Conservation (phyloP, 1,284 basidiomycete species). For the Heterobasidion irregulare region DNA sequence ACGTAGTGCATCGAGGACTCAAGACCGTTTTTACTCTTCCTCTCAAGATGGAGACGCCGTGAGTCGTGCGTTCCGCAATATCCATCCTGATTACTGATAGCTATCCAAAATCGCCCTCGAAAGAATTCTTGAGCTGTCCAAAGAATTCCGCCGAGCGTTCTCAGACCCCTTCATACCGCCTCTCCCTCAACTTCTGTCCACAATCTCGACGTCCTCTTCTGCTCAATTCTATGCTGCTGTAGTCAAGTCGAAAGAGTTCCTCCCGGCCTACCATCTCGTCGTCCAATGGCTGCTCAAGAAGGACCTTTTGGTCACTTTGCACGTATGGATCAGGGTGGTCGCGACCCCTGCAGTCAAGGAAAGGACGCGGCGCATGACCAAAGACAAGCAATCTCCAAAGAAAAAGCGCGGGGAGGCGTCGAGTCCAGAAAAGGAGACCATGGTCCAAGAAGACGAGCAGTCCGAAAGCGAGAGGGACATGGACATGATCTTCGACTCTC, state of each 20-base stretch:
- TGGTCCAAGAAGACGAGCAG: conserved; percentile 15
- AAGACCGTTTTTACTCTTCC: conserved; percentile 80
- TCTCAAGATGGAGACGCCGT: conserved; percentile 62
- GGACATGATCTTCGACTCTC: conserved; percentile 3
- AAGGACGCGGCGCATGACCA: conserved; percentile 40
- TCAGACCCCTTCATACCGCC: conserved; percentile 54
- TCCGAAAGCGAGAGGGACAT: conserved; percentile 10
- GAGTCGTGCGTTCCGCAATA: conserved; percentile 23
- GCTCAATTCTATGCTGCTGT: conserved; percentile 75
- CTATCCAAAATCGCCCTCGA: neutral
- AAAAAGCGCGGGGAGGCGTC: conserved; percentile 7
- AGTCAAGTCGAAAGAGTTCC: conserved; percentile 56
- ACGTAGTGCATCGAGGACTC: conserved; percentile 74
- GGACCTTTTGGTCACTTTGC: conserved; percentile 80
- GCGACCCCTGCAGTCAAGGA: conserved; percentile 74
- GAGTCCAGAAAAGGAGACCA: conserved; percentile 6
- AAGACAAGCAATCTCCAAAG: conserved; percentile 24
- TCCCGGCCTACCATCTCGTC: conserved; percentile 72
- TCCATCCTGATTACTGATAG: neutral
- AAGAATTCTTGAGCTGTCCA: conserved; percentile 35
- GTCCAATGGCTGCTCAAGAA: conserved; percentile 90
- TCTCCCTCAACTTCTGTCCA: conserved; percentile 66
- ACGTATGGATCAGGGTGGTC: conserved; percentile 80
- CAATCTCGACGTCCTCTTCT: conserved; percentile 55
- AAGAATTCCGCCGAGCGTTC: conserved; percentile 65